These are phyloP conservation scores for Ceratopteris richardii DNA, from an alignment of 75 land plant species.

Conservation along the genomic window DNA sequence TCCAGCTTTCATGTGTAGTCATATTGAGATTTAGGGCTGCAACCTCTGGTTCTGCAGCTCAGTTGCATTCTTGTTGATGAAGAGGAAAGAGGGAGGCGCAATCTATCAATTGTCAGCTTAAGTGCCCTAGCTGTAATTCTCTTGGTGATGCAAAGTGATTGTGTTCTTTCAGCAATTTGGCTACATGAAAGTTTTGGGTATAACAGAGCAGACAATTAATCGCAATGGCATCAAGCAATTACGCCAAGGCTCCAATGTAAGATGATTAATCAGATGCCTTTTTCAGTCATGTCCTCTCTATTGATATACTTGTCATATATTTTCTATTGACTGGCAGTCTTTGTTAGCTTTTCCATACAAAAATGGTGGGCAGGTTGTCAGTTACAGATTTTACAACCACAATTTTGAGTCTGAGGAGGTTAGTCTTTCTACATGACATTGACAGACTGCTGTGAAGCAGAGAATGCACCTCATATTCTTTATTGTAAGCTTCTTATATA, in stretches of 20 bases:
- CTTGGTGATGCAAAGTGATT: too few species aligned
- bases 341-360: slow-evolving; percentile 27
- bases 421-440: background rate
- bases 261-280: background rate
- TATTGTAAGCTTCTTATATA: background rate
- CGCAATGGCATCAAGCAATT: slow-evolving; percentile 4
- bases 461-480: background rate
- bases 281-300: background rate
- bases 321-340: slow-evolving; percentile 8
- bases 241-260: background rate
- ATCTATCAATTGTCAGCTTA: too few species aligned
- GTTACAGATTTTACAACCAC: slow-evolving; percentile 22
- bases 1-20: too few species aligned
- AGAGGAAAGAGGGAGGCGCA: too few species aligned
- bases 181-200: background rate
- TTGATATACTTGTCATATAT: too few species aligned
- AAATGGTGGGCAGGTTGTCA: slow-evolving; percentile 18
- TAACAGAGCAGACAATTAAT: background rate
- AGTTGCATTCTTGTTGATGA: too few species aligned
- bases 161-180: background rate
- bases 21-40: too few species aligned
- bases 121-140: too few species aligned
- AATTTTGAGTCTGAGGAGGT: slow-evolving; percentile 25
- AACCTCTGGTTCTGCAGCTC: too few species aligned
- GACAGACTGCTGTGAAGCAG: background rate